Evolutionary conservation across 148 eudicot genomes (phyloP).

Genomic region (Bassia scoparia): DNA sequence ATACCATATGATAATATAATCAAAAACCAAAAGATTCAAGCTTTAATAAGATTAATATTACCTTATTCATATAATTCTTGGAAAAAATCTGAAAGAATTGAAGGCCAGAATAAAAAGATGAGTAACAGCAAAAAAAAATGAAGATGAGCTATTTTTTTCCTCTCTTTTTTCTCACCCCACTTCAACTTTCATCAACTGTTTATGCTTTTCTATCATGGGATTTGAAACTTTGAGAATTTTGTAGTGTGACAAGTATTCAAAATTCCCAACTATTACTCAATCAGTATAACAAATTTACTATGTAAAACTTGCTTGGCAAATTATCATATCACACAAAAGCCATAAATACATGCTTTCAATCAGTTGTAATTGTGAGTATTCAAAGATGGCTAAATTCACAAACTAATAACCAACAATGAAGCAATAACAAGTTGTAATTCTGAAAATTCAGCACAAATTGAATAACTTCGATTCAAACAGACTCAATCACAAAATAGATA

Average conservation of each 20-base stretch:
- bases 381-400: too few relatives aligned
- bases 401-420: too few relatives aligned
- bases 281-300: too few relatives aligned
- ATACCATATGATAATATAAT: slow-evolving; percentile 1
- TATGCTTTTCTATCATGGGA: slow-evolving; percentile 42
- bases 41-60: slow-evolving; percentile 24
- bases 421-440: too few relatives aligned
- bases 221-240: slow-evolving; percentile 14
- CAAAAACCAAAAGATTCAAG: slow-evolving; percentile 18
- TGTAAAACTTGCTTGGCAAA: too few relatives aligned
- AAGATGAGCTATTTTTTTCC: slow-evolving; percentile 22
- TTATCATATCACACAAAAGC: too few relatives aligned
- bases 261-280: too few relatives aligned
- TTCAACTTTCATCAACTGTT: slow-evolving; percentile 30
- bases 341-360: too few relatives aligned
- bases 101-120: slow-evolving; percentile 28
- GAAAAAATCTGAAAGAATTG: slow-evolving; percentile 8
- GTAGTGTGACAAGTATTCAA: not conserved
- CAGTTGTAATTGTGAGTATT: too few relatives aligned
- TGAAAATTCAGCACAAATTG: too few relatives aligned
- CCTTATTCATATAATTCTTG: slow-evolving; percentile 18
- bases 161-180: slow-evolving; percentile 30
- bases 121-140: slow-evolving; percentile 13
- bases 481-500: too few relatives aligned
- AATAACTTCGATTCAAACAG: too few relatives aligned